These are phyloP conservation scores for Anaeromyces robustus DNA, from an alignment of 192 early-diverging fungal genomes.

Conservation along the genomic window DNA sequence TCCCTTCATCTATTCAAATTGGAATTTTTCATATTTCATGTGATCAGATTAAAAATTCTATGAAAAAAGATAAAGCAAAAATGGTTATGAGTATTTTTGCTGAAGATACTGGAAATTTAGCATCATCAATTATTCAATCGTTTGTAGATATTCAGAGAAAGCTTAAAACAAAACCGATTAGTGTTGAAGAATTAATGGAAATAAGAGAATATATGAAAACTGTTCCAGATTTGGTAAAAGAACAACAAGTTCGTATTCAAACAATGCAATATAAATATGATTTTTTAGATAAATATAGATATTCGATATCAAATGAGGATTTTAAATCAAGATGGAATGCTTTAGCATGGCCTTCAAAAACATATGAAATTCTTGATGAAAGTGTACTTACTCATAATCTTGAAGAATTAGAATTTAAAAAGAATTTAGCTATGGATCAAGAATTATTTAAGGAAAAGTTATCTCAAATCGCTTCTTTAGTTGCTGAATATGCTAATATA, in stretches of 20 bases:
- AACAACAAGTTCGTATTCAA: constrained; percentile 17
- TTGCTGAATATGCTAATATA: constrained; percentile 34
- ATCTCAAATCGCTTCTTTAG: constrained; percentile 18
- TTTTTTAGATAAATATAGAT: constrained; percentile 35
- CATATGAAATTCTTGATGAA: constrained; percentile 28
- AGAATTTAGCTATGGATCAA: constrained; percentile 34
- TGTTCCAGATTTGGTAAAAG: constrained; percentile 27
- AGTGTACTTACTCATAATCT: constrained; percentile 24
- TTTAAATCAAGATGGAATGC: constrained; percentile 32
- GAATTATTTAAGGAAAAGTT: constrained; percentile 47
- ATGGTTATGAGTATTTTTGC: constrained; percentile 33
- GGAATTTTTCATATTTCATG: constrained; percentile 40
- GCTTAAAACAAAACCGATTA: constrained; percentile 32
- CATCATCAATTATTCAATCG: constrained; percentile 19
- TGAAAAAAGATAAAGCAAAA: constrained; percentile 36
- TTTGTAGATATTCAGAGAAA: constrained; percentile 22
- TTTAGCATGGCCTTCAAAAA: constrained; percentile 27
- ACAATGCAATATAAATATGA: constrained; percentile 40
- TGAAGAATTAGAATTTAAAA: constrained; percentile 32
- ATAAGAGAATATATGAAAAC: constrained; percentile 36
- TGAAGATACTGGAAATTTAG: constrained; percentile 17
- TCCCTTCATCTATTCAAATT: constrained; percentile 32
- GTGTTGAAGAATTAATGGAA: constrained; percentile 44
- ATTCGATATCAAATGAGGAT: constrained; percentile 40
- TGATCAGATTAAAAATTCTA: constrained; percentile 26